Evolutionary conservation across 768 basidiomycete species (phyloP).

Genomic region (Infundibulicybe gibba): DNA sequence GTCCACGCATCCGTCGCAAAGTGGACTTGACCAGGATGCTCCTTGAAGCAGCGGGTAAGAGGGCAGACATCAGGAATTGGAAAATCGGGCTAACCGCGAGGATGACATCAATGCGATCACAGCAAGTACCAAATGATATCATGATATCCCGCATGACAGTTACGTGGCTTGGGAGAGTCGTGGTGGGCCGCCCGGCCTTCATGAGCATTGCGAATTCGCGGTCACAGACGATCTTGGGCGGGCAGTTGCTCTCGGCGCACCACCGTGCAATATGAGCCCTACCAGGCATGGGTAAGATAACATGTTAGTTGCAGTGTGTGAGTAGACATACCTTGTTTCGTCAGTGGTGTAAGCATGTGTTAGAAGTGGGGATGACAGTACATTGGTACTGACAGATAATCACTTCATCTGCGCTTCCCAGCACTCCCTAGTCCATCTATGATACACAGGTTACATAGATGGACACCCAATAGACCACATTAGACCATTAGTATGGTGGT

Average conservation of each 20-base stretch:
- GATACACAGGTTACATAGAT: no score
- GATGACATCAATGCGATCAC: conserved; percentile 4
- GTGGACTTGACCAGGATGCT: conserved; percentile 8
- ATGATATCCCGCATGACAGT: conserved; percentile 5
- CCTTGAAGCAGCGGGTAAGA: not conserved
- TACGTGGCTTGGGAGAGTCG: not conserved
- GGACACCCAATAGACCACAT: no score
- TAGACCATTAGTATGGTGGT: no score
- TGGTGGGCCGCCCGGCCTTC: no score
- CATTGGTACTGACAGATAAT: no score
- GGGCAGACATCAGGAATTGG: not conserved
- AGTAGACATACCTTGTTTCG: conserved; percentile 13
- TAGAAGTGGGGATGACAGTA: no score
- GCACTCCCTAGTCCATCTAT: no score
- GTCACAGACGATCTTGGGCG: not conserved
- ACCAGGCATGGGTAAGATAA: not conserved
- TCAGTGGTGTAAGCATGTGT: conserved; percentile 13
- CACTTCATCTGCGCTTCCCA: no score
- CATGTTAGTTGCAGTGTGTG: not conserved
- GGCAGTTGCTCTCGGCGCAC: not conserved
- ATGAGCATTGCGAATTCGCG: no score
- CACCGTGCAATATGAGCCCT: conserved; percentile 7
- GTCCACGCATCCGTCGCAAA: conserved; percentile 31
- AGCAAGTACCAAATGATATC: conserved; percentile 2
- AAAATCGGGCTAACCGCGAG: conserved; percentile 1